Percentiles rank a stretch among this genome's conserved stretches.
Evolutionary conservation across 768 basidiomycete species (phyloP).

Genomic region (Psilocybe sp.): DNA sequence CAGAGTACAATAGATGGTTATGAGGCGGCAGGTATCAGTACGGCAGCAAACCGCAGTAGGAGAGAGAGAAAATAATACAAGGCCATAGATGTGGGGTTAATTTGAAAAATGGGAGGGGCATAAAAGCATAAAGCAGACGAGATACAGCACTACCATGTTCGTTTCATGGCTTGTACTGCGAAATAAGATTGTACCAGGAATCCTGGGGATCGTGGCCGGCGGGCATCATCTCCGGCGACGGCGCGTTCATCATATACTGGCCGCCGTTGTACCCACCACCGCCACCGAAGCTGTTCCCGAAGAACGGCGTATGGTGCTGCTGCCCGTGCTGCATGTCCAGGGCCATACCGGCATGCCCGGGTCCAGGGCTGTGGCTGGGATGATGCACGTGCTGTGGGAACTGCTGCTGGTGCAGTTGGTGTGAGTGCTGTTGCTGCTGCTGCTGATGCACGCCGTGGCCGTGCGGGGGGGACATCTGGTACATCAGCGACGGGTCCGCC

Average conservation of each 20-base stretch:
- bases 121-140: background rate
- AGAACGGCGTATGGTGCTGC: conserved; percentile 5
- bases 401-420: conserved; percentile 11
- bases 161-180: conserved; percentile 36
- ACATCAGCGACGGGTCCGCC: conserved; percentile 14
- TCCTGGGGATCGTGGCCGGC: conserved; percentile 36
- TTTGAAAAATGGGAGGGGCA: background rate
- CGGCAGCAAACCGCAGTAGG: no score
- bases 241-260: conserved; percentile 14
- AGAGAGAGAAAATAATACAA: background rate
- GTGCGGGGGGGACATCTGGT: conserved; percentile 16
- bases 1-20: no score
- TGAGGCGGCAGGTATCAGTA: no score
- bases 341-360: conserved; percentile 19
- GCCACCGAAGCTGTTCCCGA: conserved; percentile 9
- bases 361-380: conserved; percentile 14
- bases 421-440: conserved; percentile 16
- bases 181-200: conserved; percentile 48
- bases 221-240: conserved; percentile 25
- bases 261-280: conserved; percentile 7
- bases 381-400: conserved; percentile 13
- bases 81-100: background rate
- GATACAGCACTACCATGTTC: background rate
- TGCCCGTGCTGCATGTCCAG: conserved; percentile 18
- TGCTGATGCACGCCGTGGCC: conserved; percentile 11